Evolutionary conservation across 202 grass and related monocot species (phyloP).

Genomic region (Hordeum pubiflorum): DNA sequence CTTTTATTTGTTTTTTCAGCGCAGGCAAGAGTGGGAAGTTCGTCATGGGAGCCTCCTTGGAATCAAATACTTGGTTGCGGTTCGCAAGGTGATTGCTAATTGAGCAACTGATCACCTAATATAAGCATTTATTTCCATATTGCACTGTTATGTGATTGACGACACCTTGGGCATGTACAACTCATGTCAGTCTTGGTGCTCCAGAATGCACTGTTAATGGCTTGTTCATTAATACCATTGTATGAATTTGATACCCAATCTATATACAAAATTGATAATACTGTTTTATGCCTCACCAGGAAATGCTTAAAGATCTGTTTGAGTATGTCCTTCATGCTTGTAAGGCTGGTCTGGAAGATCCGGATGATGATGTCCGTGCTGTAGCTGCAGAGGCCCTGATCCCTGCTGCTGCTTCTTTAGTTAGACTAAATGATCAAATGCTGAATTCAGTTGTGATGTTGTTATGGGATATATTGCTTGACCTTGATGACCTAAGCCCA

Average conservation of each 20-base stretch:
- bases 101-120: conserved; percentile 13
- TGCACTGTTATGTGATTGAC: neutral
- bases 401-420: conserved; percentile 71
- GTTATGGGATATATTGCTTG: conserved; percentile 99
- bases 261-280: conserved; percentile 22
- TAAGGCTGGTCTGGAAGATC: conserved; percentile 94
- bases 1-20: conserved; percentile 75
- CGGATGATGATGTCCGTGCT: conserved; percentile 95
- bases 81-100: conserved; percentile 69
- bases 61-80: conserved; percentile 96
- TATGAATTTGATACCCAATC: neutral
- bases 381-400: conserved; percentile 95
- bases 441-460: conserved; percentile 84
- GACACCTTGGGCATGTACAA: neutral
- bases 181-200: neutral
- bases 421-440: conserved; percentile 79
- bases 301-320: conserved; percentile 82
- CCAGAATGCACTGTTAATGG: neutral
- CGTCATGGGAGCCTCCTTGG: conserved; percentile 97
- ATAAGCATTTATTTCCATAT: conserved; percentile 2
- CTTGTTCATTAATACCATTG: neutral
- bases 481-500: conserved; percentile 94
- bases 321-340: conserved; percentile 78
- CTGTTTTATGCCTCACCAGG: conserved; percentile 44
- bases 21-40: conserved; percentile 99